These are phyloP conservation scores for Basidiobolus meristosporus DNA, from an alignment of 371 early-diverging fungal genomes.

Conservation along the genomic window DNA sequence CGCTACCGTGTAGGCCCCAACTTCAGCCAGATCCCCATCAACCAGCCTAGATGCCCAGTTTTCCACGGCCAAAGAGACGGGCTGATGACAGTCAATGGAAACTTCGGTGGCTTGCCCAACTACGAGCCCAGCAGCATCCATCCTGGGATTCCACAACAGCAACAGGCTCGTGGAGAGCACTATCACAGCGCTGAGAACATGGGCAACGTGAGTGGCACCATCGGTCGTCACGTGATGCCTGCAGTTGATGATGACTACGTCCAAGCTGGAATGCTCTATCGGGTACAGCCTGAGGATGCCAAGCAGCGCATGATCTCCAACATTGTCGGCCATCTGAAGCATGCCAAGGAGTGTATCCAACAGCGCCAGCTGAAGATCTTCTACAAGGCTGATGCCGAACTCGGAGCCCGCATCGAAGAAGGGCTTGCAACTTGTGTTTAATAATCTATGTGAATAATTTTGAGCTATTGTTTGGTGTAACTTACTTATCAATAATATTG, in stretches of 20 bases:
- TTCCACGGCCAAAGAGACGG: conserved; percentile 62
- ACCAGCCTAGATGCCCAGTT: conserved; percentile 28
- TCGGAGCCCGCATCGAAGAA: conserved; percentile 42
- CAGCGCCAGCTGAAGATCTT: conserved; percentile 56
- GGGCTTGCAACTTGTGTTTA: too few relatives aligned
- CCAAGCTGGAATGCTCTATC: conserved; percentile 52
- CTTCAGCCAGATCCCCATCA: conserved; percentile 61
- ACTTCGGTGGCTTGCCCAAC: conserved; percentile 46
- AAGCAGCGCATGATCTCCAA: conserved; percentile 45
- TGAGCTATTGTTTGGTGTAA: too few relatives aligned
- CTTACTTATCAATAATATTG: too few relatives aligned
- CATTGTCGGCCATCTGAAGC: conserved; percentile 48
- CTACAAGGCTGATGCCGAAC: conserved; percentile 54
- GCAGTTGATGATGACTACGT: conserved; percentile 46
- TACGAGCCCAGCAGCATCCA: conserved; percentile 45
- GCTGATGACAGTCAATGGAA: conserved; percentile 34
- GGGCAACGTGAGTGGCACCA: too few relatives aligned
- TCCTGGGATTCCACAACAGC: neutral
- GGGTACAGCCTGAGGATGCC: conserved; percentile 32
- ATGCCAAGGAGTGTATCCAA: conserved; percentile 46
- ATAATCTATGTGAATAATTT: too few relatives aligned
- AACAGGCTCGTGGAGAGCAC: conserved; percentile 1
- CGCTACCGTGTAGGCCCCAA: conserved; percentile 62
- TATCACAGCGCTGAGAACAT: conserved; percentile 7
- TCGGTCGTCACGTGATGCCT: conserved; percentile 10